A percentile compares a stretch with the other conserved stretches of the same genome.
Evolutionary conservation across 1,284 basidiomycete genomes (phyloP).

Genomic region (Pseudozyma pruni): DNA sequence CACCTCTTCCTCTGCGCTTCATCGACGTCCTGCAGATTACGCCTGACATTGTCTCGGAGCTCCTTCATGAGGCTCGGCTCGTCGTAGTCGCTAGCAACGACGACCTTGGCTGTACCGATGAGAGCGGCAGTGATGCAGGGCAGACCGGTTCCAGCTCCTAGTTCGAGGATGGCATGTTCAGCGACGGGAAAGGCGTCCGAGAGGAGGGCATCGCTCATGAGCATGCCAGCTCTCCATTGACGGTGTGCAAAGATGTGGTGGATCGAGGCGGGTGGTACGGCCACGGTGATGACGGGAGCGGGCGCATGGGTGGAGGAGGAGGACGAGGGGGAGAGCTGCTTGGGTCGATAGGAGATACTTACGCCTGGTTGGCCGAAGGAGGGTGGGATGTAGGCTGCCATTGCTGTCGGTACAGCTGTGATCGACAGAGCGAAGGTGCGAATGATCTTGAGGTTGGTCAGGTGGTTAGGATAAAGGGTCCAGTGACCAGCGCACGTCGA

Average conservation of each 20-base stretch:
- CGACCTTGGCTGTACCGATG: constrained; percentile 17
- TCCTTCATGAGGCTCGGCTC: constrained; percentile 58
- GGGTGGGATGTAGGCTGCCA: constrained; percentile 35
- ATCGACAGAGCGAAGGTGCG: neutral
- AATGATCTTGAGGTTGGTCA: neutral
- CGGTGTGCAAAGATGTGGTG: constrained; percentile 65
- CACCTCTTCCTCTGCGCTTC: constrained; percentile 8
- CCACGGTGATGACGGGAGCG: constrained; percentile 37
- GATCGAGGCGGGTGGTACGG: constrained; percentile 61
- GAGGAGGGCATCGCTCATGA: constrained; percentile 59
- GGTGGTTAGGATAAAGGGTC: neutral
- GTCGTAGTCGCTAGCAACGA: constrained; percentile 64
- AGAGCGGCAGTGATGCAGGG: constrained; percentile 56
- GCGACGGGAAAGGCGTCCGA: constrained; percentile 37
- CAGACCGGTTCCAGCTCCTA: constrained; percentile 62
- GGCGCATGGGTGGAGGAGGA: neutral
- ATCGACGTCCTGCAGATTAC: constrained; percentile 19
- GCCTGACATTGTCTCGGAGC: constrained; percentile 48
- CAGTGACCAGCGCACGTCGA: neutral
- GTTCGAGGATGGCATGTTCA: constrained; percentile 49
- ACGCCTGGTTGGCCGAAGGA: constrained; percentile 51
- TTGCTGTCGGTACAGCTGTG: constrained; percentile 3
- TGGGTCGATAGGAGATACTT: constrained; percentile 49
- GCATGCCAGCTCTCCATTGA: constrained; percentile 66
- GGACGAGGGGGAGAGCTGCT: constrained; percentile 14